Percentiles rank a stretch among this genome's conserved stretches.
Conservation (phyloP, 192 early-diverging fungal genomes). For the Helicostylum pulchrum region DNA sequence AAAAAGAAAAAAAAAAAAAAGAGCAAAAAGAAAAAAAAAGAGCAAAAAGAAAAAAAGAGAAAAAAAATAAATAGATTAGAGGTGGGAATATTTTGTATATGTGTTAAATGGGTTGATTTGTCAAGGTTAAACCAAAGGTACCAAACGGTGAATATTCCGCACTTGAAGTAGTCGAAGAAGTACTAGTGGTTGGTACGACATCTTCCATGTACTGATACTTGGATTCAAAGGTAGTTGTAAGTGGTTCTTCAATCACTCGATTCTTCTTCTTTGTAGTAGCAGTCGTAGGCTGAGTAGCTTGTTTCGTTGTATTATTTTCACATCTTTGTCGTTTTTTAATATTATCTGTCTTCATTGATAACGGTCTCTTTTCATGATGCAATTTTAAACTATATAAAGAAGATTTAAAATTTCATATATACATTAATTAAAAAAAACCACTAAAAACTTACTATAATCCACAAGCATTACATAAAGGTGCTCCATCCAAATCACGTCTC, state of each 20-base stretch:
- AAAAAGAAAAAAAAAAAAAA: not conserved
- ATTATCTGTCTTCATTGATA: slow-evolving; percentile 28
- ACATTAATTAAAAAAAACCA: not conserved
- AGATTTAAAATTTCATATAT: not conserved
- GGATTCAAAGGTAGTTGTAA: too few species aligned
- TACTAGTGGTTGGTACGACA: too few species aligned
- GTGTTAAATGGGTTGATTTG: slow-evolving; percentile 2
- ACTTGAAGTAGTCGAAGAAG: not conserved
- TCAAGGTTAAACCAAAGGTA: slow-evolving; percentile 10
- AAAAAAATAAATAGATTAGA: not conserved
- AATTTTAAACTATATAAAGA: slow-evolving; percentile 25
- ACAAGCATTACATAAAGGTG: slow-evolving; percentile 56
- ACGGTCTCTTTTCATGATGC: slow-evolving; percentile 32
- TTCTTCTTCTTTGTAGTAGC: slow-evolving; percentile 2
- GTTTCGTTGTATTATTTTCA: slow-evolving; percentile 3
- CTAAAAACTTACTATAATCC: slow-evolving; percentile 56
- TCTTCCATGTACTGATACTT: too few species aligned
- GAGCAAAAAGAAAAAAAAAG: not conserved
- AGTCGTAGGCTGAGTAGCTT: not conserved
- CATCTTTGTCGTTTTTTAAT: slow-evolving; percentile 33
- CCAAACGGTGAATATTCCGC: slow-evolving; percentile 4
- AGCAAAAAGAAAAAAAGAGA: slow-evolving; percentile 9
- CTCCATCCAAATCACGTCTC: slow-evolving; percentile 69
- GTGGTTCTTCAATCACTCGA: not conserved
- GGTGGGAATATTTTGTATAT: not conserved